phyloP scores from a whole-genome alignment of 257 asterid genomes.

The Solanum bukasovii region DNA sequence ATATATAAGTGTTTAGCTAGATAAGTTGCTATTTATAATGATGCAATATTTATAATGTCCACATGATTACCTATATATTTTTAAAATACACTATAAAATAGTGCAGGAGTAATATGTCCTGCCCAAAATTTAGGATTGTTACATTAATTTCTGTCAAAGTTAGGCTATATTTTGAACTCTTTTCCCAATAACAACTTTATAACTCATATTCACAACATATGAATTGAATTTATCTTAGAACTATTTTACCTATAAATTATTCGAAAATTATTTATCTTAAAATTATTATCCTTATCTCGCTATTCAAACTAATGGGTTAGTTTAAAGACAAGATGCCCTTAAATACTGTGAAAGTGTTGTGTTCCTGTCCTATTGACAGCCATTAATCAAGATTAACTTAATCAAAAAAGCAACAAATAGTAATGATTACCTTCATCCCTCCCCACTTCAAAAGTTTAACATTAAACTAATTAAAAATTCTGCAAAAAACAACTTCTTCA shows the following conservation, averaged over 20 bases:
- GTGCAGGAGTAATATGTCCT: too few species aligned
- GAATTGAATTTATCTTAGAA: too few species aligned
- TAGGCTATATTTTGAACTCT: too few species aligned
- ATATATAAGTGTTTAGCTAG: too few species aligned
- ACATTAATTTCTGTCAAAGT: too few species aligned
- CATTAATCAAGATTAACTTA: background rate
- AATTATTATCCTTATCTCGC: background rate
- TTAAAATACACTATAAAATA: too few species aligned
- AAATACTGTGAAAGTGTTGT: background rate
- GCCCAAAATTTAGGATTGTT: too few species aligned
- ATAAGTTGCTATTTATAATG: too few species aligned
- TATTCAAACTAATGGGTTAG: background rate
- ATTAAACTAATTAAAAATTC: background rate
- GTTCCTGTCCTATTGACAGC: background rate
- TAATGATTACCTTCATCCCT: constrained; percentile 33
- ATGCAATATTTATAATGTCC: too few species aligned
- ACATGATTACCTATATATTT: accelerated
- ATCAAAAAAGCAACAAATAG: constrained; percentile 10
- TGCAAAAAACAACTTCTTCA: background rate
- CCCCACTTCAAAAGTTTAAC: constrained; percentile 2
- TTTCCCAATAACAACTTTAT: background rate
- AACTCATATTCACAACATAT: too few species aligned
- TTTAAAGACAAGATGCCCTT: background rate
- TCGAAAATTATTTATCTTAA: too few species aligned
- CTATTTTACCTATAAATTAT: background rate